These are phyloP conservation scores for Talaromyces albobiverticillius DNA, from an alignment of 2,329 filamentous ascomycete species.

Conservation along the genomic window DNA sequence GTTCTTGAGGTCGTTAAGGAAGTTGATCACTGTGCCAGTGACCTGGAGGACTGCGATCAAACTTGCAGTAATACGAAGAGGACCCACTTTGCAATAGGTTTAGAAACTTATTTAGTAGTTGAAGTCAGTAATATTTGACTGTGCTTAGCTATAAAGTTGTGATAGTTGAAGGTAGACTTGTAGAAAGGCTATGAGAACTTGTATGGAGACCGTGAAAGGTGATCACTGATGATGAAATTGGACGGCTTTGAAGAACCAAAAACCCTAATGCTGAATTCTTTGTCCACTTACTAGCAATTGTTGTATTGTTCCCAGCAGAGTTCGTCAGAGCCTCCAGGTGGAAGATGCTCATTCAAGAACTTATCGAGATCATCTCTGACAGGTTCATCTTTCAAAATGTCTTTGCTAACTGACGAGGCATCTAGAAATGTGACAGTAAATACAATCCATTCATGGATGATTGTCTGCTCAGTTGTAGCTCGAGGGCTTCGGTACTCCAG, in stretches of 20 bases:
- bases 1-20: too few relatives aligned
- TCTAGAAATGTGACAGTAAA: constrained; percentile 4
- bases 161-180: too few relatives aligned
- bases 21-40: too few relatives aligned
- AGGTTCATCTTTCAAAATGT: not conserved
- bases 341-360: not conserved
- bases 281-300: not conserved
- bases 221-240: not conserved
- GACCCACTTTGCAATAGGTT: too few relatives aligned
- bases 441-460: constrained; percentile 2
- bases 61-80: too few relatives aligned
- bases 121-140: too few relatives aligned
- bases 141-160: too few relatives aligned
- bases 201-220: not conserved
- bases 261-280: not conserved
- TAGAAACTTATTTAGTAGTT: too few relatives aligned
- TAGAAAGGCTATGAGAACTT: too few relatives aligned
- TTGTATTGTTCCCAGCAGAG: not conserved
- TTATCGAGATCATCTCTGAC: not conserved
- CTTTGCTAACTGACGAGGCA: not conserved
- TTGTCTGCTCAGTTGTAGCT: not conserved
- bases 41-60: too few relatives aligned
- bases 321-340: not conserved
- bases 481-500: not conserved
- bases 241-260: not conserved